These are phyloP conservation scores for Amylostereum areolatum DNA, from an alignment of 1,284 basidiomycete genomes.

Conservation along the genomic window DNA sequence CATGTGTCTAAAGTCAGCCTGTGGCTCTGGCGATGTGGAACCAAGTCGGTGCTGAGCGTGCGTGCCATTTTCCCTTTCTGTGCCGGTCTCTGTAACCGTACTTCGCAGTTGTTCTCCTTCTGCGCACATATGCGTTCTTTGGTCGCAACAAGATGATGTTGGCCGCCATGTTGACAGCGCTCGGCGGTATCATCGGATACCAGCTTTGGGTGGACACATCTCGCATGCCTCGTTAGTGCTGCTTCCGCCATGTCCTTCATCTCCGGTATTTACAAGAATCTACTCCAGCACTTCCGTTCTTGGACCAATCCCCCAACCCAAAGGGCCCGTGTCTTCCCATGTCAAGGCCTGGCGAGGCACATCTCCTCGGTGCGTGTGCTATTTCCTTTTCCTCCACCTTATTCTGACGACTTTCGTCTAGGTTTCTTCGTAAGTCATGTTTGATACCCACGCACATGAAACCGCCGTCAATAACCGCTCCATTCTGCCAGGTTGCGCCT, in stretches of 20 bases:
- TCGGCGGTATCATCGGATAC: neutral
- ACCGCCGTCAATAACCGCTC: too few relatives aligned
- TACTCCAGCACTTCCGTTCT: neutral
- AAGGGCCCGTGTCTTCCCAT: neutral
- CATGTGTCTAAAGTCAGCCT: neutral
- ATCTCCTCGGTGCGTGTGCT: too few relatives aligned
- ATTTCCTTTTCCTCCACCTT: too few relatives aligned
- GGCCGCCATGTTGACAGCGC: neutral
- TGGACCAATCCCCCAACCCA: neutral
- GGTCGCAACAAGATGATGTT: neutral
- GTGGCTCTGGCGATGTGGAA: neutral
- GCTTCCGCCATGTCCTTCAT: neutral
- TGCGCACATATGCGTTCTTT: neutral
- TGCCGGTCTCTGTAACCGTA: neutral
- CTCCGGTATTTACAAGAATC: neutral
- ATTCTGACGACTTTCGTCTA: too few relatives aligned
- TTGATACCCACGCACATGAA: too few relatives aligned
- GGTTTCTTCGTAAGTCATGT: too few relatives aligned
- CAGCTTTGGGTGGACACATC: neutral
- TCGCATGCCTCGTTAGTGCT: neutral
- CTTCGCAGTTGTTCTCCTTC: neutral
- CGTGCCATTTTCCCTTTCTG: neutral
- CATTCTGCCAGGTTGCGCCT: neutral
- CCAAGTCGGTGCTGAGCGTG: neutral
- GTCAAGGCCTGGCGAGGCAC: neutral